Conservation (phyloP, 805 yeast species). For the Komagataella ulmi region DNA sequence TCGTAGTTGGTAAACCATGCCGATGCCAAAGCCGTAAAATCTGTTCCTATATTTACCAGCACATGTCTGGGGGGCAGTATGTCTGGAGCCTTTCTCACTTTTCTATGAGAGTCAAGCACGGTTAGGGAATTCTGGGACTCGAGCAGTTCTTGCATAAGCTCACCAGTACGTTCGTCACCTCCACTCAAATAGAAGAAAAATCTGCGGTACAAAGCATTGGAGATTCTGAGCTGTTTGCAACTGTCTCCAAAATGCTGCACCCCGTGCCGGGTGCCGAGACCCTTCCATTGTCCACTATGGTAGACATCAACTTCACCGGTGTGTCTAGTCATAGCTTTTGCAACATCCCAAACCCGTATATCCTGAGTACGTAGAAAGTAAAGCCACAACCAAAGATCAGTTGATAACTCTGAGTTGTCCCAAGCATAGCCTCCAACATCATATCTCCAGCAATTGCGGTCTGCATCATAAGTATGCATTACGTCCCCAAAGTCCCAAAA, state of each 20-base stretch:
- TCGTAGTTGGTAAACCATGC: no score
- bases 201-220: constrained; percentile 1
- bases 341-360: not conserved
- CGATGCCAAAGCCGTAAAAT: no score
- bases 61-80: no score
- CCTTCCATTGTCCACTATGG: constrained; percentile 1
- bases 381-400: no score
- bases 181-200: constrained; percentile 3
- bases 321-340: constrained; percentile 3
- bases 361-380: not conserved
- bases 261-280: constrained; percentile 3
- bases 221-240: constrained; percentile 3
- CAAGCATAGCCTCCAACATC: no score
- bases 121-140: not conserved
- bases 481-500: no score
- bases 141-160: constrained; percentile 1
- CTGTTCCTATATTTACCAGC: no score
- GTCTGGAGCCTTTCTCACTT: no score
- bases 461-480: no score
- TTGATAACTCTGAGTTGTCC: no score
- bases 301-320: constrained; percentile 3
- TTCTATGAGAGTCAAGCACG: constrained; percentile 2
- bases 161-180: constrained; percentile 3
- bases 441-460: no score
- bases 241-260: constrained; percentile 3